Base-by-base conservation (phyloP, 345 rosid genomes). In the Sapria himalayana region DNA sequence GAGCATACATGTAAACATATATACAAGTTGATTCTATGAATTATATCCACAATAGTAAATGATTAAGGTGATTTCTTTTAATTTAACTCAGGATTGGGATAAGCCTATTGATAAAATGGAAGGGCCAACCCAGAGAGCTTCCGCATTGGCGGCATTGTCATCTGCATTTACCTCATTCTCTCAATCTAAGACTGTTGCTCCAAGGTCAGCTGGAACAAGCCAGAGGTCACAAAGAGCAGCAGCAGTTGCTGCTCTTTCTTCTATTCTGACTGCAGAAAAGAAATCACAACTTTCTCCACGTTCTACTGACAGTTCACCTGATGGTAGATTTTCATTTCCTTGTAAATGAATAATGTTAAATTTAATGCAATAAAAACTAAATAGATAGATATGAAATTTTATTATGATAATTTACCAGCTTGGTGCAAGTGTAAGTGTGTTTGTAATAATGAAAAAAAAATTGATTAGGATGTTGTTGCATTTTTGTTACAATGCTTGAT, bases 211-310 rank as follows among this genome's bases (percentile, higher is more conserved):
- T 41, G 48, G 61, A 39, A 5, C 40, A 9, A 54, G 69, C 41
- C 72, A 61, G 49, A 85, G 75, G 34, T 73, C 94, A 25, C 98
- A 89, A 62, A 77, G 86, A 66, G 84, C 92, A 33, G 95, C 98
- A 43, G 98, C 98, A 37, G 64, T 82, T 23, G 98, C 98, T 31
- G 98, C 95, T 51, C 86, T 89, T 52, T 89, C 95, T 9, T 60
- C 66, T 29, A 95, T 74, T 58, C 95, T 89, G 50, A 64, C 74
- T 27, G 92, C 86, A 31, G 98, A 89, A 55, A 66, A 67, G 66
- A 81, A 67, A 60, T 62, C 85, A 7, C 72, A 39, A 43, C 74
- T 93, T 49, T 92, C 99, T 31, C 48, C 67, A 7, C 67, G 48
- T 50, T 54, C 64, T 3, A 35, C 32, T 18, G 39, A 57, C 41